Percentiles rank a stretch among this genome's conserved stretches.
These are phyloP conservation scores for Scheffersomyces amazonensis DNA, from an alignment of 805 yeast genomes.

Conservation along the genomic window DNA sequence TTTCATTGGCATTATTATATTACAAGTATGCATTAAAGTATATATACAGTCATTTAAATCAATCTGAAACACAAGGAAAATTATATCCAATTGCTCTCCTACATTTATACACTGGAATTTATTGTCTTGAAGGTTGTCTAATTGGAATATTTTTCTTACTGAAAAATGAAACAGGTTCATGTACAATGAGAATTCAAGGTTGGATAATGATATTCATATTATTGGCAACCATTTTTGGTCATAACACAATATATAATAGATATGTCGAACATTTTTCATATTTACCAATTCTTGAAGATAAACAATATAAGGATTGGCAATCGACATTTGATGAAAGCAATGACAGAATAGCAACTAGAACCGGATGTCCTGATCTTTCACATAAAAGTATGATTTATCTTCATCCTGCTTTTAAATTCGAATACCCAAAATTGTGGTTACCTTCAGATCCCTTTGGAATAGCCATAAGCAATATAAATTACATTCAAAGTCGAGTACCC, in stretches of 20 bases:
- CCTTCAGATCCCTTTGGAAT: slow-evolving; percentile 35
- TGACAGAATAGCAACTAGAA: background rate
- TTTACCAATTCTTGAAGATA: slow-evolving; percentile 25
- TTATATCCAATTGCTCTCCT: slow-evolving; percentile 72
- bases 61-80: slow-evolving; percentile 65
- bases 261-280: slow-evolving; percentile 29
- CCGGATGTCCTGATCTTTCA: too few species aligned
- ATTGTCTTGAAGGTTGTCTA: slow-evolving; percentile 75
- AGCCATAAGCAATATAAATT: slow-evolving; percentile 18
- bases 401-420: slow-evolving; percentile 38
- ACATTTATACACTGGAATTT: slow-evolving; percentile 77
- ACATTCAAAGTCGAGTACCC: slow-evolving; percentile 13
- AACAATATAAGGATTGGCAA: slow-evolving; percentile 1
- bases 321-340: background rate
- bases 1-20: slow-evolving; percentile 54
- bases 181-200: slow-evolving; percentile 46
- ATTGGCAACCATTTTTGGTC: slow-evolving; percentile 54
- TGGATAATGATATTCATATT: slow-evolving; percentile 51
- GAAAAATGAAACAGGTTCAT: slow-evolving; percentile 43
- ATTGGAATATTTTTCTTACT: slow-evolving; percentile 73
- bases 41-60: slow-evolving; percentile 49
- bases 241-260: slow-evolving; percentile 47
- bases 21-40: slow-evolving; percentile 67
- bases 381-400: slow-evolving; percentile 24
- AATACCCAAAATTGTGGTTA: slow-evolving; percentile 36